Evolutionary conservation across 345 rosid species (phyloP), one percentile per base, ranked within the genome.

Genomic region (Rubroshorea leprosula): DNA sequence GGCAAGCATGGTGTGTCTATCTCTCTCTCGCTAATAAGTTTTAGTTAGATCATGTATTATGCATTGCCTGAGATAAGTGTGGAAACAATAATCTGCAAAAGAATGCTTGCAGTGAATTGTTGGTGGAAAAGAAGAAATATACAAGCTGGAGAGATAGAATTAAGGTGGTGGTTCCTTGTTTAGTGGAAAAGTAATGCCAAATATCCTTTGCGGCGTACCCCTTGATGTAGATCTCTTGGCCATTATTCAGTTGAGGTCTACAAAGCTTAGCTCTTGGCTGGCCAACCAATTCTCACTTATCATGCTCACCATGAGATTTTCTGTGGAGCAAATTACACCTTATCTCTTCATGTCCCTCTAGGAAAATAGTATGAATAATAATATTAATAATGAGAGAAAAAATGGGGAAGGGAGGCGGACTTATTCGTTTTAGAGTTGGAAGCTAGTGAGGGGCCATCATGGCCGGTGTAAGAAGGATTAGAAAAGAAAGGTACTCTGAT

Each of bases 311-410:
- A 31, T 67, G 46, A 47, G 20, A 29, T n/a, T 57, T 67, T 77
- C 60, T 64, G 80, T 68, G 90, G 93, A 68, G 60, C 77, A 44
- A 51, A 75, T 52, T 57, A 55, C 46, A 51, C 55, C 89, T 80
- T 72, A 77, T 60, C 54, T 69, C 27, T 45, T 16, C 23, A 11
- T 23, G 35, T 56, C 25, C 43, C 51, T 44, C 51, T 57, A 31
- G 19, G 1, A 3, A 17, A 15, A 47, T 17, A 46, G 10, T 4
- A 44, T 43, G 17, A 7, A 47, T 17, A 46, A 17, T 4, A 44
- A 46, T 7, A 19, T 25, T 58, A n/a, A 14, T 19, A 59, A 14
- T 6, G 8, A 23, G 61, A 21, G 4, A 12, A 15, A 21, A 49
- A 22, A 7, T 8, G n/a, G 2, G 24, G 52, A 49, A 49, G 21